phyloP scores from a whole-genome alignment of 106 monocot species.

The Allium fistulosum region DNA sequence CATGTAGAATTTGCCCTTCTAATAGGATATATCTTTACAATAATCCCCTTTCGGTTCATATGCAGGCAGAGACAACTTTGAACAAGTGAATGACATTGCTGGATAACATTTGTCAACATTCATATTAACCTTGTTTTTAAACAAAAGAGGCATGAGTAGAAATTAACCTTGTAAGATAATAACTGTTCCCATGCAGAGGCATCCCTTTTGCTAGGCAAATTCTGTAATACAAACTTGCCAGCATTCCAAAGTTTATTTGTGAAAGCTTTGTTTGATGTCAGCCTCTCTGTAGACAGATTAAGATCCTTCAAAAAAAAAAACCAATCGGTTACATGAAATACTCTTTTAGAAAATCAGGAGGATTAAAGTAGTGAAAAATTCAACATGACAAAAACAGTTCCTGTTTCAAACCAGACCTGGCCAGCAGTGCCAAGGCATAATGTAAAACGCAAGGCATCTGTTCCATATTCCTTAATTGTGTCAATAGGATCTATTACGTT shows the following conservation, averaged over 20 bases:
- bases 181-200: slow-evolving; percentile 47
- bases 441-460: slow-evolving; percentile 93
- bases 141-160: no score
- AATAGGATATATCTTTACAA: no score
- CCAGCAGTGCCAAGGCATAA: slow-evolving; percentile 92
- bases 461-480: slow-evolving; percentile 91
- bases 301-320: slow-evolving; percentile 54
- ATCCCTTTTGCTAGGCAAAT: slow-evolving; percentile 71
- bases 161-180: slow-evolving; percentile 55
- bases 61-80: no score
- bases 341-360: no score
- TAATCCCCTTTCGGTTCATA: no score
- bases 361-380: neutral
- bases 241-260: slow-evolving; percentile 99
- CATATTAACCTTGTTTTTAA: no score
- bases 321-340: no score
- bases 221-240: slow-evolving; percentile 93
- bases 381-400: neutral
- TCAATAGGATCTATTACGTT: slow-evolving; percentile 97
- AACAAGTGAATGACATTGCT: no score
- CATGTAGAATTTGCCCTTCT: no score
- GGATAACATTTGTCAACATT: no score
- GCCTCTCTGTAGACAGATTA: slow-evolving; percentile 79
- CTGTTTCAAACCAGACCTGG: slow-evolving; percentile 46
- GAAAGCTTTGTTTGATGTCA: slow-evolving; percentile 89